Conservation (phyloP, 2,329 filamentous ascomycete species). For the Claviceps monticola region DNA sequence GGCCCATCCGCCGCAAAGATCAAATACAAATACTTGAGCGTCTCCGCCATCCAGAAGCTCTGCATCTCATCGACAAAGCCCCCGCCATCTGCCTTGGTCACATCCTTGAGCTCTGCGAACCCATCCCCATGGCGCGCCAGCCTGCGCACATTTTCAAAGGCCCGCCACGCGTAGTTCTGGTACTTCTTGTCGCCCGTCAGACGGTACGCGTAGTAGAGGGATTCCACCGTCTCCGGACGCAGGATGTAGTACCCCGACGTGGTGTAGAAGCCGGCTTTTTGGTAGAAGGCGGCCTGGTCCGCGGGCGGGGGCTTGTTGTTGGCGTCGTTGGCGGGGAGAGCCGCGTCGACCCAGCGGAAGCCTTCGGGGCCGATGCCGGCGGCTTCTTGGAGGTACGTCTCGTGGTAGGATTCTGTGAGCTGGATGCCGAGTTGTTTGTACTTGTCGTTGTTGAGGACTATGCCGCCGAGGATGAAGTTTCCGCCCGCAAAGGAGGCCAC, state of each 20-base stretch:
- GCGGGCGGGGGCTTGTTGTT: constrained; percentile 29
- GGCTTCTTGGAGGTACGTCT: constrained; percentile 53
- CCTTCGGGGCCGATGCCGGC: constrained; percentile 67
- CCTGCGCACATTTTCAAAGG: constrained; percentile 52
- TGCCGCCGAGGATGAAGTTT: constrained; percentile 71
- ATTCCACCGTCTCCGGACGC: constrained; percentile 71
- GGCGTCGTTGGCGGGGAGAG: constrained; percentile 18
- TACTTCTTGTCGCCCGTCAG: constrained; percentile 63
- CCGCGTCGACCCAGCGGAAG: constrained; percentile 46
- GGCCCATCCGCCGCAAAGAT: constrained; percentile 48
- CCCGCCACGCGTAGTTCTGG: constrained; percentile 74
- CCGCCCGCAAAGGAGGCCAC: constrained; percentile 76
- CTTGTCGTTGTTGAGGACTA: constrained; percentile 47
- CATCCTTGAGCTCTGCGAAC: constrained; percentile 51
- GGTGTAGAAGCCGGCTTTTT: constrained; percentile 59
- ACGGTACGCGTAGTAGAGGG: constrained; percentile 76
- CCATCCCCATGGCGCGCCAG: constrained; percentile 52
- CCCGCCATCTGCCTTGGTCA: constrained; percentile 50
- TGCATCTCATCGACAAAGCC: constrained; percentile 58
- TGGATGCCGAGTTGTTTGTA: constrained; percentile 63
- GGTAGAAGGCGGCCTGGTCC: constrained; percentile 45
- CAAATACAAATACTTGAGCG: constrained; percentile 72
- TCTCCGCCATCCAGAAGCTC: constrained; percentile 79
- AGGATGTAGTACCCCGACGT: constrained; percentile 47
- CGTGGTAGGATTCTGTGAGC: constrained; percentile 59